Evolutionary conservation across 2,329 filamentous ascomycete species (phyloP).

Genomic region (Amylocarpus encephaloides): DNA sequence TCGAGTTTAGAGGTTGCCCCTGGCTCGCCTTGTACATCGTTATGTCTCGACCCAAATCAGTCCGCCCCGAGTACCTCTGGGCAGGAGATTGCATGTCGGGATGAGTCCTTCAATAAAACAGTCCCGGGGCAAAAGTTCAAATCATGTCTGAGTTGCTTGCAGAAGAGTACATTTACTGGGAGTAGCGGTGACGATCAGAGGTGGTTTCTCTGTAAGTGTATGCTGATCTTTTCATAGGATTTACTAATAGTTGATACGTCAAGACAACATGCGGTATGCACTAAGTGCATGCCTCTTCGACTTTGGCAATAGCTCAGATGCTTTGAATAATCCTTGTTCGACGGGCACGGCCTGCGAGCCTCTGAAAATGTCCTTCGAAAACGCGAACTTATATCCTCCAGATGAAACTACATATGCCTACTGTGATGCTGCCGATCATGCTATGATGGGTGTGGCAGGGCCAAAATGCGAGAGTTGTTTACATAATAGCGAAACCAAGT

Average conservation of each 20-base stretch:
- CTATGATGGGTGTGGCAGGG: constrained; percentile 11
- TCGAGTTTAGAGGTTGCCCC: constrained; percentile 42
- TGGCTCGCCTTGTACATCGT: constrained; percentile 43
- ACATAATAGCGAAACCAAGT: constrained; percentile 6
- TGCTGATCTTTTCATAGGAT: neutral
- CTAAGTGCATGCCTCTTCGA: constrained; percentile 25
- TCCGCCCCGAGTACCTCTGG: constrained; percentile 37
- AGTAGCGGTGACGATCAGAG: constrained; percentile 23
- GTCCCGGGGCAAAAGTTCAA: constrained; percentile 23
- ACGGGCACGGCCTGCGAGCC: constrained; percentile 21
- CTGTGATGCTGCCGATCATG: constrained; percentile 20
- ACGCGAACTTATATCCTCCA: constrained; percentile 18
- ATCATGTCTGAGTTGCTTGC: constrained; percentile 27
- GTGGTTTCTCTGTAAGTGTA: constrained; percentile 28
- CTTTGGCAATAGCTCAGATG: constrained; percentile 21
- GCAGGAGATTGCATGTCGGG: constrained; percentile 38
- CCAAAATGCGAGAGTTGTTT: constrained; percentile 16
- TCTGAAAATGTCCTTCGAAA: constrained; percentile 20
- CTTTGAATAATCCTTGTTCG: constrained; percentile 22
- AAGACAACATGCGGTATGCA: constrained; percentile 30
- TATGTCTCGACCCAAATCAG: constrained; percentile 40
- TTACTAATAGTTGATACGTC: constrained; percentile 1
- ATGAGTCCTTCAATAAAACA: constrained; percentile 21
- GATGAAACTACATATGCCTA: constrained; percentile 24
- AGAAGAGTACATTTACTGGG: constrained; percentile 23